Evolutionary conservation across 768 basidiomycete species (phyloP).

Genomic region (Macrolepiota fuliginosa): DNA sequence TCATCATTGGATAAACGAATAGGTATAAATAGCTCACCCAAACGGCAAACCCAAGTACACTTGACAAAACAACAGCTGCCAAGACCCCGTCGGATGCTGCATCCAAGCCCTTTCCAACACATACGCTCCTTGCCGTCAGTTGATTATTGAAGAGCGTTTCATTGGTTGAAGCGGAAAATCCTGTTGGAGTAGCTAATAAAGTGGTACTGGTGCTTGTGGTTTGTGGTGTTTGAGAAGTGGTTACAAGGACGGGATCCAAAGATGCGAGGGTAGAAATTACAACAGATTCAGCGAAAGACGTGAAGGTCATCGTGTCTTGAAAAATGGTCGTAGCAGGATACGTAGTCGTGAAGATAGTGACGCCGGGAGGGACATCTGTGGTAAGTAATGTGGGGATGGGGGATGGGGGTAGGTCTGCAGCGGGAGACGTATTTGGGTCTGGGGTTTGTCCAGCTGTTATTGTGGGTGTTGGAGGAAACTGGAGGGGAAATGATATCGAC

Average conservation of each 20-base stretch:
- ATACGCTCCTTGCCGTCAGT: constrained; percentile 37
- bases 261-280: constrained; percentile 22
- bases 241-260: constrained; percentile 17
- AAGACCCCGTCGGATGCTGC: constrained; percentile 60
- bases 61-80: constrained; percentile 55
- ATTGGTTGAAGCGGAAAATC: constrained; percentile 22
- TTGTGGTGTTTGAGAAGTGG: constrained; percentile 10
- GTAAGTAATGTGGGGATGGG: background rate
- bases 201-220: constrained; percentile 12
- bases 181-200: constrained; percentile 19
- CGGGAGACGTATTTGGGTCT: constrained; percentile 5
- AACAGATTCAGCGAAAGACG: constrained; percentile 35
- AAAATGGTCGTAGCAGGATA: constrained; percentile 39
- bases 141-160: constrained; percentile 19
- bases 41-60: constrained; percentile 55
- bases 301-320: constrained; percentile 38
- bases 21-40: constrained; percentile 50
- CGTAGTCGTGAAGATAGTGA: constrained; percentile 27
- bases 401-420: constrained; percentile 2
- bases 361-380: background rate
- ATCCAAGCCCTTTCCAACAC: constrained; percentile 67
- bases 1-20: background rate
- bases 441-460: constrained; percentile 2
- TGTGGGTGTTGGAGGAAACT: background rate
- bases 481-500: background rate